Evolutionary conservation across 2,329 filamentous ascomycete genomes (phyloP).

Genomic region (Berkeleyomyces rouxiae): DNA sequence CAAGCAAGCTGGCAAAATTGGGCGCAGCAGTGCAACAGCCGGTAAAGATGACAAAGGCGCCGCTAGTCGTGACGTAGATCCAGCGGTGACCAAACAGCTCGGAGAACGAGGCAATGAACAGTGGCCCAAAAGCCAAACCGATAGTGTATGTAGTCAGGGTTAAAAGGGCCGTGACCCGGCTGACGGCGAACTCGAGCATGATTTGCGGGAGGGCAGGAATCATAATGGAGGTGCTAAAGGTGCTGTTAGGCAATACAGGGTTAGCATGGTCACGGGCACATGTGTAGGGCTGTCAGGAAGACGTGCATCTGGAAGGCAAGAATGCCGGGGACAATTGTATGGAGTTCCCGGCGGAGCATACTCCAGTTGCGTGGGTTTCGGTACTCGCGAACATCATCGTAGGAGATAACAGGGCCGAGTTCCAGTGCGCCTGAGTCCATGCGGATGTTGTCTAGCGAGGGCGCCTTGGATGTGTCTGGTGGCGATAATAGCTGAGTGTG

Average conservation of each 20-base stretch:
- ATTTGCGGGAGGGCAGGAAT: constrained; percentile 31
- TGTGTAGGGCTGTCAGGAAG: background rate
- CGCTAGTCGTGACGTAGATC: constrained; percentile 32
- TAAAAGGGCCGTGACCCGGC: constrained; percentile 38
- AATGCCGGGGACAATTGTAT: constrained; percentile 14
- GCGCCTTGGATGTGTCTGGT: background rate
- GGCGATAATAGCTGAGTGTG: too few relatives aligned
- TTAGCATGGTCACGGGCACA: background rate
- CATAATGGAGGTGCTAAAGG: constrained; percentile 37
- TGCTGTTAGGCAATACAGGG: constrained; percentile 21
- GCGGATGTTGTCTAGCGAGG: background rate
- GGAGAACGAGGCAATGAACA: constrained; percentile 41
- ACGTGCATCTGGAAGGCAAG: constrained; percentile 14
- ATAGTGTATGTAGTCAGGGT: constrained; percentile 43
- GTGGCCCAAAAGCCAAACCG: constrained; percentile 42
- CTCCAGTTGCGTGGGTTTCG: constrained; percentile 15
- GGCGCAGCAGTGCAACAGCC: constrained; percentile 33
- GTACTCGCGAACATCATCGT: constrained; percentile 12
- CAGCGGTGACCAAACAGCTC: constrained; percentile 39
- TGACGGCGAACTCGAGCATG: constrained; percentile 35
- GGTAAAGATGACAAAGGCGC: constrained; percentile 38
- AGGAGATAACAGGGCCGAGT: background rate
- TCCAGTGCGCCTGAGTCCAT: background rate
- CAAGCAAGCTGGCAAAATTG: constrained; percentile 32
- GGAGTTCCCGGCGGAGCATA: constrained; percentile 1